Base-by-base conservation (phyloP, 2,329 filamentous ascomycete species). In the Calonectria honghensis region DNA sequence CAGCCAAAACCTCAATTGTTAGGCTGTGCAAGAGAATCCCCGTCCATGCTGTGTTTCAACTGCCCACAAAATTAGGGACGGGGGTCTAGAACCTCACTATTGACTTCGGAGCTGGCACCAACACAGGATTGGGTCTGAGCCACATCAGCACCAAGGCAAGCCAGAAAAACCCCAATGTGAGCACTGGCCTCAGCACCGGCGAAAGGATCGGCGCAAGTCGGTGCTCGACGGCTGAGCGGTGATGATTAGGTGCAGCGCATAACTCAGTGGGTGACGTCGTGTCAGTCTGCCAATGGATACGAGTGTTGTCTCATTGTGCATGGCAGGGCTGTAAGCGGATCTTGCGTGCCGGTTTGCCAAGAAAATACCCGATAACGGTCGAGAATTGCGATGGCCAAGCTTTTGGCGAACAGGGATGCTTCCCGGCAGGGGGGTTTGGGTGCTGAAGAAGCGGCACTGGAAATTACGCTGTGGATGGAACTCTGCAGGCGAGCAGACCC, bases 401-500 rank as follows among this genome's bases (percentile, higher is more conserved):
- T 59, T 32, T 48, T 59, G 27, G 66, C 13, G 39, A 48, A 29
- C 66, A 68, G 66, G 39, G 51, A n/a, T 52, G 20, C n/a, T 29
- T 65, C 29, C 61, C 61, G 61, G 50, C 41, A 29, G 61, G 69
- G 50, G 27, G 39, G 66, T 41, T 54, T 39, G 51, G 31, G 65
- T 24, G 39, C 29, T 63, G 57, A 14, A 35, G 29, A 27, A 45
- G 29, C 37, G 31, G 29, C 37, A 39, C 5, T 29, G 41, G 45
- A 61, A 63, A 68, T 73, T 57, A 45, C 59, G 70, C 64, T 59
- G 39, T 35, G 27, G 35, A 50, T 41, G 66, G 68, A 57, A 65
- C 71, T 57, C 68, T 65, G 54, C 70, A 65, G 45, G 11, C 41
- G 24, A 51, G 9, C 9, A n/a, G 29, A 57, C 52, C 52, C 29